Evolutionary conservation across 164 flowering plant species (phyloP).

Genomic region (Annona squamosa): DNA sequence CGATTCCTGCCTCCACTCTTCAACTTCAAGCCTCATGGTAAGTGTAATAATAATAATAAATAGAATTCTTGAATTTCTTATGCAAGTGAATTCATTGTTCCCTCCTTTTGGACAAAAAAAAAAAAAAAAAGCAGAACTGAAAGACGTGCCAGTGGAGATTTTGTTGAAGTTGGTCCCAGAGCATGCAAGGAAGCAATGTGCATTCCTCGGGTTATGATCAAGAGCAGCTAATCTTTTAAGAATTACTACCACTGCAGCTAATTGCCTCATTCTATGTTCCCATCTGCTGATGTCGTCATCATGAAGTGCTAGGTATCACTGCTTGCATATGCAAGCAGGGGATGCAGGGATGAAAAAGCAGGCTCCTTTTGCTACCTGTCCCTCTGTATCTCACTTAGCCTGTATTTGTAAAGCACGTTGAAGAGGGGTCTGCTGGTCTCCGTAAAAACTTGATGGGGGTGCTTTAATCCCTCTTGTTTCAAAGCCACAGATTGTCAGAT

Average conservation of each 20-base stretch:
- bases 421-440: not conserved
- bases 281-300: not conserved
- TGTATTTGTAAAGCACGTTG: not conserved
- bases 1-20: slow-evolving; percentile 71
- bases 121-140: slow-evolving; percentile 39
- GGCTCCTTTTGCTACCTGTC: not conserved
- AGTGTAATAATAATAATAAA: not conserved
- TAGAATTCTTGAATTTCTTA: not conserved
- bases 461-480: not conserved
- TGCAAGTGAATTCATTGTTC: not conserved
- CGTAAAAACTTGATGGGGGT: not conserved
- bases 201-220: slow-evolving; percentile 49
- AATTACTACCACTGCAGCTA: not conserved
- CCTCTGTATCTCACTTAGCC: not conserved
- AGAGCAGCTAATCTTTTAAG: not conserved
- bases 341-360: not conserved
- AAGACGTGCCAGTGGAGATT: slow-evolving; percentile 50
- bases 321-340: no score
- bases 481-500: not conserved
- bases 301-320: no score
- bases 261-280: not conserved
- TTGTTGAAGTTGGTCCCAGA: slow-evolving; percentile 59
- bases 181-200: slow-evolving; percentile 75
- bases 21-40: slow-evolving; percentile 71
- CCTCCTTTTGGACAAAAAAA: not conserved